These are phyloP conservation scores for Solanum megistacrolobum DNA, from an alignment of 257 asterid genomes.

Conservation along the genomic window DNA sequence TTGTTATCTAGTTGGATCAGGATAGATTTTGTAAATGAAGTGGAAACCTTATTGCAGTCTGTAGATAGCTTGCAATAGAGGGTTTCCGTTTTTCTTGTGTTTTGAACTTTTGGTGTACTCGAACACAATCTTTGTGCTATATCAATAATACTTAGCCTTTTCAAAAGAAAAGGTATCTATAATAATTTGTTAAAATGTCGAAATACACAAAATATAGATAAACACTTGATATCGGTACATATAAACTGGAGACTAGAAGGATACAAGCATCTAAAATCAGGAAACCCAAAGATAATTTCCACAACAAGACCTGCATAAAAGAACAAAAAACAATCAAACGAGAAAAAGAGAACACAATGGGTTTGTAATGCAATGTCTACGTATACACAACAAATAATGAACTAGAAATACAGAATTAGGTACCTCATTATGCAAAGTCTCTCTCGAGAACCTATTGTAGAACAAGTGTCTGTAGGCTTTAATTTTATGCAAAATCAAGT, in stretches of 20 bases:
- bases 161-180: not conserved
- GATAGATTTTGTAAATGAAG: not conserved
- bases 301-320: conserved; percentile 47
- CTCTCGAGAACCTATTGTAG: conserved; percentile 46
- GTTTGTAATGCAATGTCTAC: not conserved
- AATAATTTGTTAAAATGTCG: not conserved
- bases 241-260: conserved; percentile 15
- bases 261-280: conserved; percentile 71
- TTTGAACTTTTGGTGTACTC: not conserved
- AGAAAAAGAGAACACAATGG: not conserved
- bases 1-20: not conserved
- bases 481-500: conserved; percentile 87
- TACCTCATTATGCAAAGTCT: conserved; percentile 41
- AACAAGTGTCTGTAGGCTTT: conserved; percentile 76
- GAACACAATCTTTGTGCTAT: not conserved
- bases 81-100: not conserved
- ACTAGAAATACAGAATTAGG: not conserved
- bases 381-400: not conserved
- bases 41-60: not conserved
- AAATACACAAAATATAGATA: not conserved
- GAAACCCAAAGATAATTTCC: conserved; percentile 41
- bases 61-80: not conserved
- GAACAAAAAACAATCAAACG: not conserved
- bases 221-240: not conserved
- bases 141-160: not conserved